A percentile compares a stretch with the other conserved stretches of the same genome.
These are phyloP conservation scores for Boletales sp. DNA, from an alignment of 768 basidiomycete genomes.

Conservation along the genomic window DNA sequence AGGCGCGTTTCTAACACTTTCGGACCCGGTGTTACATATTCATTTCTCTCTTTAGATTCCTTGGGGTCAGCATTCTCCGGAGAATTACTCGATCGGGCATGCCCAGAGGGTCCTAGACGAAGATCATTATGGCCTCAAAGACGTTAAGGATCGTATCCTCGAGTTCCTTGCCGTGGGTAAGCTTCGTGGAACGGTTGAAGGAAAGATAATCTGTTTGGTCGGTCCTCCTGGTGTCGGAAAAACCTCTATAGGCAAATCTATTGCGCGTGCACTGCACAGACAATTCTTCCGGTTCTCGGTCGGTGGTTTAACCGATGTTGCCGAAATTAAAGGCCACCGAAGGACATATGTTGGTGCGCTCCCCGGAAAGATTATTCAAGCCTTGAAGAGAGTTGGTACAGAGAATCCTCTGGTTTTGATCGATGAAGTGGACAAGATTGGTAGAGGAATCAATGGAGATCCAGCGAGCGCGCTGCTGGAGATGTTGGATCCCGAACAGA, in stretches of 20 bases:
- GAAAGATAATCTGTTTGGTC: slow-evolving; percentile 95
- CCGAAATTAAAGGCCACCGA: slow-evolving; percentile 98
- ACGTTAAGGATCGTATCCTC: slow-evolving; percentile 90
- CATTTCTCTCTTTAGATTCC: slow-evolving; percentile 59
- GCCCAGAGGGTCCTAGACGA: slow-evolving; percentile 85
- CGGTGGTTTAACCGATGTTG: slow-evolving; percentile 94
- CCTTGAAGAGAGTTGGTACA: slow-evolving; percentile 86
- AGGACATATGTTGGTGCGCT: slow-evolving; percentile 95
- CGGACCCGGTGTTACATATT: background rate
- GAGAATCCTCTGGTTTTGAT: slow-evolving; percentile 94
- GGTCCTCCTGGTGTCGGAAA: slow-evolving; percentile 99
- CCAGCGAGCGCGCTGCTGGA: slow-evolving; percentile 88
- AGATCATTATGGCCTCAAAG: slow-evolving; percentile 90
- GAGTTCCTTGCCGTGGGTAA: slow-evolving; percentile 97
- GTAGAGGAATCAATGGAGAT: slow-evolving; percentile 87
- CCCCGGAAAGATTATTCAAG: slow-evolving; percentile 94
- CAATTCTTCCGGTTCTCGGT: slow-evolving; percentile 98
- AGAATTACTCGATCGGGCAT: slow-evolving; percentile 86
- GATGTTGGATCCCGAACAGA: slow-evolving; percentile 95
- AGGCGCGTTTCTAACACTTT: slow-evolving; percentile 39
- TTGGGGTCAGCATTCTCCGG: slow-evolving; percentile 92
- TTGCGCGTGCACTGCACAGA: slow-evolving; percentile 83
- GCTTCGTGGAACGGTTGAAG: slow-evolving; percentile 89
- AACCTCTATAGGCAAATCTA: slow-evolving; percentile 93
- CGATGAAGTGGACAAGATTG: slow-evolving; percentile 96